Evolutionary conservation across 1,139 yeast species (phyloP).

Genomic region (Pichia sp.): DNA sequence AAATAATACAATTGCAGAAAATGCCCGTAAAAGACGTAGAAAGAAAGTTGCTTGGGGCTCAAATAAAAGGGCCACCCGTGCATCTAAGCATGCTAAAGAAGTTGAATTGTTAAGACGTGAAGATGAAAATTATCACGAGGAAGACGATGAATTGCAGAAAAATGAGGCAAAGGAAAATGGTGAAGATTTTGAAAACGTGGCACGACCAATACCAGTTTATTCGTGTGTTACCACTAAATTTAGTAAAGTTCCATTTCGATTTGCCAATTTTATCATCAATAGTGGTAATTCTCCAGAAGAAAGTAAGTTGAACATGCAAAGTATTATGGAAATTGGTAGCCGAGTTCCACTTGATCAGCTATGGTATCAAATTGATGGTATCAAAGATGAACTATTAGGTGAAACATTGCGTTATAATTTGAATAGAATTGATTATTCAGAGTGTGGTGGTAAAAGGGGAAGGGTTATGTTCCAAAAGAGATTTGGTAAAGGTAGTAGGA

Average conservation of each 20-base stretch:
- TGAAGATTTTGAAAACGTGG: conserved; percentile 1
- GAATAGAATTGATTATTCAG: conserved; percentile 29
- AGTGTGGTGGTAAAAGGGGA: conserved; percentile 30
- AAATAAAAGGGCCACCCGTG: conserved; percentile 24
- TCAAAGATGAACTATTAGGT: conserved; percentile 55
- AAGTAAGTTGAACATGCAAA: conserved; percentile 57
- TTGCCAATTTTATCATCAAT: conserved; percentile 61
- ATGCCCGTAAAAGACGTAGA: conserved; percentile 23
- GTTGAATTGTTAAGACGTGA: conserved; percentile 21
- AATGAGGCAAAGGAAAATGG: not conserved
- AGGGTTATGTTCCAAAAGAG: conserved; percentile 21
- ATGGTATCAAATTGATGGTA: conserved; percentile 85
- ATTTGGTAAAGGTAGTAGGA: conserved; percentile 11
- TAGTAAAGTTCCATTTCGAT: conserved; percentile 57
- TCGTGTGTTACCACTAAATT: conserved; percentile 62
- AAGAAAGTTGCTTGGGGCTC: conserved; percentile 24
- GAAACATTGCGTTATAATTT: conserved; percentile 40
- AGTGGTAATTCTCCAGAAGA: conserved; percentile 55
- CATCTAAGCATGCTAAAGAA: conserved; percentile 20
- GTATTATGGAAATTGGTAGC: conserved; percentile 53
- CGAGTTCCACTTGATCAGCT: conserved; percentile 57
- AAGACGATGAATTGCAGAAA: conserved; percentile 17
- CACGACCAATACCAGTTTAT: conserved; percentile 44
- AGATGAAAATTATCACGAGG: conserved; percentile 19
- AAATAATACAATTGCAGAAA: no score